A percentile compares a stretch with the other conserved stretches of the same genome.
phyloP scores from a whole-genome alignment of 2,329 filamentous ascomycete species.

The Colletotrichum liriopes region DNA sequence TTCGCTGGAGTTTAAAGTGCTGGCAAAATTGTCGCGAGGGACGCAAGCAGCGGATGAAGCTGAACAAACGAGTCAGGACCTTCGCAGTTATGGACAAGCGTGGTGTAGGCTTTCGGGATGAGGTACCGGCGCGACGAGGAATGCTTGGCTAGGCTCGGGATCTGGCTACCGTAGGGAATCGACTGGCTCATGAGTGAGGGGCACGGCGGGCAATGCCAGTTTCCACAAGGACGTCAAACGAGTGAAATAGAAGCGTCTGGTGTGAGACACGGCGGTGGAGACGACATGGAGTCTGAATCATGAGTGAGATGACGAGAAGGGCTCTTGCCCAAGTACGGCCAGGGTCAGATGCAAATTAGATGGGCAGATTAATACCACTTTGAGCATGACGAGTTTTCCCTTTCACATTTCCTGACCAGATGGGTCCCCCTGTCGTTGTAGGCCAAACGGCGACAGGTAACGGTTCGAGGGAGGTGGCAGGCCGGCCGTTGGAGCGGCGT shows the following conservation, averaged over 20 bases:
- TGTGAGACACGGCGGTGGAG: slow-evolving; percentile 23
- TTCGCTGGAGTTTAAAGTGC: too few species aligned
- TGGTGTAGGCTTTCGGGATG: neutral
- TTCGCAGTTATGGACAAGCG: neutral
- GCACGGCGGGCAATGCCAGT: neutral
- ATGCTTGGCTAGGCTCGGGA: neutral
- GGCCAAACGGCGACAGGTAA: slow-evolving; percentile 2
- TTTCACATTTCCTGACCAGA: neutral
- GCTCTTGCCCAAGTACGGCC: neutral
- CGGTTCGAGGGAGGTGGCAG: neutral
- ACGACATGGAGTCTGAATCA: slow-evolving; percentile 22
- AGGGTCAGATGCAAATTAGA: neutral
- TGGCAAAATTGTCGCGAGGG: neutral
- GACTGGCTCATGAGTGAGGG: neutral
- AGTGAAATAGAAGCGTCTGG: neutral
- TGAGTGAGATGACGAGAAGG: neutral
- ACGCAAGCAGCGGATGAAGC: neutral
- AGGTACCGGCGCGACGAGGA: neutral
- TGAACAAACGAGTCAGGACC: neutral
- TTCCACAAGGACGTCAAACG: neutral
- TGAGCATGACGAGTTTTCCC: neutral
- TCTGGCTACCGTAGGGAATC: neutral
- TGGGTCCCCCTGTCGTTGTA: neutral
- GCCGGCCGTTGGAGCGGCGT: neutral
- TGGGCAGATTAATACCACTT: neutral